Percentiles rank a stretch among this genome's conserved stretches.
These are phyloP conservation scores for Sphaerobolus stellatus DNA, from an alignment of 1,284 basidiomycete genomes.

Conservation along the genomic window DNA sequence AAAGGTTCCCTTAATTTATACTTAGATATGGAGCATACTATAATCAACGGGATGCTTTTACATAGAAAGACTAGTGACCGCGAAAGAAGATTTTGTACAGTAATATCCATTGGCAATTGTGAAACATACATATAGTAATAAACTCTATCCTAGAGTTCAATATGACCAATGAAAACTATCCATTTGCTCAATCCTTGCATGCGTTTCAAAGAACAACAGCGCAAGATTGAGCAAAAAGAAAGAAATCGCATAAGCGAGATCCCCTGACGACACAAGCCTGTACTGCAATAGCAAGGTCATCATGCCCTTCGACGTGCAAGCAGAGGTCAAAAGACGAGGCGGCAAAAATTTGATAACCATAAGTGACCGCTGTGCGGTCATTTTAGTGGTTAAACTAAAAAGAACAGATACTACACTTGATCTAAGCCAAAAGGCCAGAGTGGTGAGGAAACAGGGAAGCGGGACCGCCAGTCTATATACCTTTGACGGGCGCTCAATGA, in stretches of 20 bases:
- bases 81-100: too few relatives aligned
- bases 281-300: constrained; percentile 3
- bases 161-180: too few relatives aligned
- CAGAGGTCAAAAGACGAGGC: constrained; percentile 1
- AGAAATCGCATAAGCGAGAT: background rate
- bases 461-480: background rate
- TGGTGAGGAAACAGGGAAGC: constrained; percentile 19
- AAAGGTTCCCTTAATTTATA: too few relatives aligned
- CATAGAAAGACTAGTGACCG: too few relatives aligned
- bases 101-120: too few relatives aligned
- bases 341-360: constrained; percentile 2
- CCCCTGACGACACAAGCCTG: constrained; percentile 1
- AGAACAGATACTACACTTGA: constrained; percentile 45
- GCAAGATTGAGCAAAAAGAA: background rate
- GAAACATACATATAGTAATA: too few relatives aligned
- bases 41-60: too few relatives aligned
- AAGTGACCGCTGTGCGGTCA: constrained; percentile 3
- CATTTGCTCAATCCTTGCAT: too few relatives aligned
- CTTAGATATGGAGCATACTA: too few relatives aligned
- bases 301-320: background rate
- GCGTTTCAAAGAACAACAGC: too few relatives aligned
- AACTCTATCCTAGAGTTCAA: too few relatives aligned
- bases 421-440: constrained; percentile 45
- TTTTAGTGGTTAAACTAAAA: constrained; percentile 32
- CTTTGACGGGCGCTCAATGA: background rate